These are phyloP conservation scores for Arthromyces matolae DNA, from an alignment of 768 basidiomycete genomes.

Conservation along the genomic window DNA sequence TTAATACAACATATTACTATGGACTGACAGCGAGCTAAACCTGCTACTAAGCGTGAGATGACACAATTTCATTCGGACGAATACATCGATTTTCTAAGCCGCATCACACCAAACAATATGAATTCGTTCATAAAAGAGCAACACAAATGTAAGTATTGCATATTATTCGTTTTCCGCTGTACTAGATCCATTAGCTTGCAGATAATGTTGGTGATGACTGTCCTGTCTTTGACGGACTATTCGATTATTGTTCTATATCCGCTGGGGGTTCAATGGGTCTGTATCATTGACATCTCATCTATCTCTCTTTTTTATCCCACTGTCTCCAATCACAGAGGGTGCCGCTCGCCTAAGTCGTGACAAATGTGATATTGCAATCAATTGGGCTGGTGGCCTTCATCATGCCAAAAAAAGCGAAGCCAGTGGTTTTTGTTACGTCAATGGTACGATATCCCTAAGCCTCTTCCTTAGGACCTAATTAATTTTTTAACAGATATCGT, in stretches of 20 bases:
- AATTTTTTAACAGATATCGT: slow-evolving; percentile 74
- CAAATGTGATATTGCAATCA: slow-evolving; percentile 98
- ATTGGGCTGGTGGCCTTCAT: slow-evolving; percentile 98
- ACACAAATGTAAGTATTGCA: slow-evolving; percentile 76
- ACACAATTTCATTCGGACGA: slow-evolving; percentile 99
- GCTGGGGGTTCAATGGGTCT: slow-evolving; percentile 99
- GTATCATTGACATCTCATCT: slow-evolving; percentile 20
- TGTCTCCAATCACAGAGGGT: slow-evolving; percentile 64
- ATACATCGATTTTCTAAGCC: slow-evolving; percentile 94
- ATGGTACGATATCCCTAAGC: slow-evolving; percentile 48
- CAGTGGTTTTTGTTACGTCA: slow-evolving; percentile 98
- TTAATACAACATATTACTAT: background rate
- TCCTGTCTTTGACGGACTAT: slow-evolving; percentile 96
- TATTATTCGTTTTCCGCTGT: slow-evolving; percentile 5
- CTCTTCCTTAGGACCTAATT: too few relatives aligned
- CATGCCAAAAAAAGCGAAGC: slow-evolving; percentile 99
- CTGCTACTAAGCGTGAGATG: slow-evolving; percentile 99
- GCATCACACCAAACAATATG: slow-evolving; percentile 95
- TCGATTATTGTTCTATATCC: slow-evolving; percentile 98
- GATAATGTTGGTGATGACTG: slow-evolving; percentile 99
- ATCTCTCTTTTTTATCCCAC: background rate
- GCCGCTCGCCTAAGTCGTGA: slow-evolving; percentile 92
- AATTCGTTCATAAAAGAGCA: slow-evolving; percentile 91
- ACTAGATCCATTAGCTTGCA: slow-evolving; percentile 25
- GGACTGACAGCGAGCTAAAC: slow-evolving; percentile 82